Conservation (phyloP, 495 filamentous ascomycete genomes). For the Thermochaetoides thermophila region DNA sequence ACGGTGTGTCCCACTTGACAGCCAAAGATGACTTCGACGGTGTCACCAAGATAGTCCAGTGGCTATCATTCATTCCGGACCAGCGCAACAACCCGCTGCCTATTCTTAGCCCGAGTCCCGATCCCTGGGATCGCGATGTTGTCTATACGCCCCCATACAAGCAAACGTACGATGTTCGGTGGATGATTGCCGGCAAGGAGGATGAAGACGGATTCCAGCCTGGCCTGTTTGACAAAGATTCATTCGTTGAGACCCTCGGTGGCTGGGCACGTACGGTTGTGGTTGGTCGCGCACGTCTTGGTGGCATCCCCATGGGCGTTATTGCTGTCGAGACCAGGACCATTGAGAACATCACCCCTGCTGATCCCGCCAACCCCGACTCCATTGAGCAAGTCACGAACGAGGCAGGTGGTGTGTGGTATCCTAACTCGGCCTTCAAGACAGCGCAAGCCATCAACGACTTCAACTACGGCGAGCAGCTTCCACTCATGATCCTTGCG, state of each 20-base stretch:
- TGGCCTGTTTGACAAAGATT: conserved; percentile 90
- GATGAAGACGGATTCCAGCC: conserved; percentile 65
- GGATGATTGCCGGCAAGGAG: conserved; percentile 82
- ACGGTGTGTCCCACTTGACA: conserved; percentile 98
- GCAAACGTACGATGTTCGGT: conserved; percentile 84
- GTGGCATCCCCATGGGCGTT: conserved; percentile 96
- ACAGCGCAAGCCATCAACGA: conserved; percentile 95
- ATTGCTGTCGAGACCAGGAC: conserved; percentile 93
- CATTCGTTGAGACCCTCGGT: conserved; percentile 90
- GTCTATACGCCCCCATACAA: conserved; percentile 72
- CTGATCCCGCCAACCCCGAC: conserved; percentile 97
- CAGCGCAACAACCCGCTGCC: conserved; percentile 81
- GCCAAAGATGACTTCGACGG: conserved; percentile 95
- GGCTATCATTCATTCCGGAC: conserved; percentile 93
- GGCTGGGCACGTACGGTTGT: conserved; percentile 96
- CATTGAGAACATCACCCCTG: conserved; percentile 91
- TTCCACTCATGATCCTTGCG: conserved; percentile 95
- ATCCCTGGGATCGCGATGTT: conserved; percentile 87
- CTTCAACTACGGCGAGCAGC: conserved; percentile 98
- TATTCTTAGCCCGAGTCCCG: conserved; percentile 71
- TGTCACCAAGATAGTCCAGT: conserved; percentile 94
- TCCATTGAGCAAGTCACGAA: conserved; percentile 86
- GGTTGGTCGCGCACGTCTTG: conserved; percentile 88
- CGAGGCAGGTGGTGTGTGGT: conserved; percentile 98
- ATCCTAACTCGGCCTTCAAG: conserved; percentile 98